Evolutionary conservation across 495 filamentous ascomycete genomes (phyloP).

Genomic region (Daldinia caldariorum): DNA sequence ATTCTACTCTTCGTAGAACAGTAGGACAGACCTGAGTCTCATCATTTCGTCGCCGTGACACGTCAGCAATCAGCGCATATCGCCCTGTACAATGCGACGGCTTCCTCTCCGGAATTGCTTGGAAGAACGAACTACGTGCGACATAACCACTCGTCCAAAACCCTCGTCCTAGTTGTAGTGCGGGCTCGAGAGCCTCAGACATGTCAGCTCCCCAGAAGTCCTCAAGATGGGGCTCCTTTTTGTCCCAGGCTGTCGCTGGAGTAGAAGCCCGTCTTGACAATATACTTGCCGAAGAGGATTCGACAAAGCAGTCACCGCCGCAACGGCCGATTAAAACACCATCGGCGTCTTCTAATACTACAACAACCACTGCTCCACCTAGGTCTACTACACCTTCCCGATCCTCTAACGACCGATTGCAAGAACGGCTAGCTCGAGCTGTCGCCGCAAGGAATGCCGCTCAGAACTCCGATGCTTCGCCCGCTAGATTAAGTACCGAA

Average conservation of each 20-base stretch:
- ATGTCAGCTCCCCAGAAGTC: constrained; percentile 56
- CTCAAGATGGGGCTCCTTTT: constrained; percentile 81
- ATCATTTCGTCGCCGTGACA: constrained; percentile 34
- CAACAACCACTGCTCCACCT: constrained; percentile 19
- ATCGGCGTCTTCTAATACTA: constrained; percentile 41
- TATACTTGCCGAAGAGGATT: constrained; percentile 82
- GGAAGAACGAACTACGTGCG: constrained; percentile 29
- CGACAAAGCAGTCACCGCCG: constrained; percentile 44
- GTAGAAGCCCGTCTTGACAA: constrained; percentile 93
- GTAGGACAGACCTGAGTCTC: constrained; percentile 13
- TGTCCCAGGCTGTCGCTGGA: constrained; percentile 91
- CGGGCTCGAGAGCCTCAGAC: constrained; percentile 31
- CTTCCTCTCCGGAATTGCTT: constrained; percentile 23
- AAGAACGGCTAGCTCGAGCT: constrained; percentile 81
- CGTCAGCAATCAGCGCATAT: constrained; percentile 32
- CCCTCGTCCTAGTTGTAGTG: constrained; percentile 6
- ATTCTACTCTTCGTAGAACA: constrained; percentile 9
- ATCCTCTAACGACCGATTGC: constrained; percentile 77
- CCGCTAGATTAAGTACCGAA: constrained; percentile 38
- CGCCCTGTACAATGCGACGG: constrained; percentile 45
- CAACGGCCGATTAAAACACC: constrained; percentile 38
- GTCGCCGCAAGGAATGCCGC: constrained; percentile 59
- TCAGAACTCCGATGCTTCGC: constrained; percentile 36
- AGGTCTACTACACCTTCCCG: constrained; percentile 52
- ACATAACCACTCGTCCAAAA: constrained; percentile 21